phyloP scores from a whole-genome alignment of 495 filamentous ascomycete species.

The Cercophora sp. region DNA sequence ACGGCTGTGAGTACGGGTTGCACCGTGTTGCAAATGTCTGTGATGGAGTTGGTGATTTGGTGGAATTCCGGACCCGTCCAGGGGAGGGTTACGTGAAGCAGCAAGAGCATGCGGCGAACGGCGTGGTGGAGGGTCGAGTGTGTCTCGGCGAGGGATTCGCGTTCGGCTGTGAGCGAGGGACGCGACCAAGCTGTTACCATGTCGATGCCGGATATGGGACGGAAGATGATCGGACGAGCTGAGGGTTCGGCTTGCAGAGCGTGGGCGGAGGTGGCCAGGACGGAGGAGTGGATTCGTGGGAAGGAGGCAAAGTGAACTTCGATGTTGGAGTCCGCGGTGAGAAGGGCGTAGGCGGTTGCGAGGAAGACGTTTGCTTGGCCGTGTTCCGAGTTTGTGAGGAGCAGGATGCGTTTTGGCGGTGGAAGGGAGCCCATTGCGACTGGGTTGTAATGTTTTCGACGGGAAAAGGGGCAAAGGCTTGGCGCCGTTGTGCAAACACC shows the following conservation, averaged over 20 bases:
- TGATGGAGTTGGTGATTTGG: conserved; percentile 40
- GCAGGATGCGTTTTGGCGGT: conserved; percentile 33
- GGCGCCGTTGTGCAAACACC: neutral
- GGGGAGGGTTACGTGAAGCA: conserved; percentile 21
- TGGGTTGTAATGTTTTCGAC: neutral
- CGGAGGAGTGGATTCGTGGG: conserved; percentile 28
- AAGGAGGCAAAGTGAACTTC: conserved; percentile 54
- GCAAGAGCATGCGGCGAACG: conserved; percentile 25
- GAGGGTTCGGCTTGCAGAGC: conserved; percentile 26
- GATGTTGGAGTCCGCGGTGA: conserved; percentile 32
- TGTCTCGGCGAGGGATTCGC: neutral
- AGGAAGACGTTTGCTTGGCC: conserved; percentile 55
- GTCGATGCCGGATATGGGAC: conserved; percentile 43
- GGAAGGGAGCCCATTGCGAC: conserved; percentile 19
- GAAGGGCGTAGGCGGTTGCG: conserved; percentile 48
- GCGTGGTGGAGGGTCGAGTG: neutral
- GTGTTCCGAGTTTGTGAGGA: conserved; percentile 54
- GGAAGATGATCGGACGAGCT: conserved; percentile 23
- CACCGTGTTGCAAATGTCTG: conserved; percentile 39
- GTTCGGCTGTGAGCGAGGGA: conserved; percentile 14
- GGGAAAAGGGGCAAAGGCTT: neutral
- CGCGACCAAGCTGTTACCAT: conserved; percentile 37
- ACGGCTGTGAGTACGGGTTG: conserved; percentile 43
- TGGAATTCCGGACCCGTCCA: conserved; percentile 51
- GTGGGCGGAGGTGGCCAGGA: conserved; percentile 16